phyloP scores from a whole-genome alignment of 371 early-diverging fungal species.

The Rhizopus microsporus region DNA sequence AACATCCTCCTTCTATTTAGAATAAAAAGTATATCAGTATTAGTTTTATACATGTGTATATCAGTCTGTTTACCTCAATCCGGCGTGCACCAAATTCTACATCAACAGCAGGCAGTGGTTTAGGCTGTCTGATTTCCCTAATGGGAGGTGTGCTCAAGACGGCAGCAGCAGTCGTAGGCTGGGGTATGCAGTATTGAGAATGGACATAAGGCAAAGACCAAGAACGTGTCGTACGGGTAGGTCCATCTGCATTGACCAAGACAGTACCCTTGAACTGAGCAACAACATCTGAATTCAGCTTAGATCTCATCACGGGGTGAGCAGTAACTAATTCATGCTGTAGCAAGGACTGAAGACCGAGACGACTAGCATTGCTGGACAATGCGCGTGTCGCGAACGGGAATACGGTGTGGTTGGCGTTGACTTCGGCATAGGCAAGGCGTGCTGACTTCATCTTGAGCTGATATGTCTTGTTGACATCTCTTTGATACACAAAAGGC shows the following conservation, averaged over 20 bases:
- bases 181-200: conserved; percentile 64
- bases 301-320: conserved; percentile 74
- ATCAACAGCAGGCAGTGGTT: conserved; percentile 21
- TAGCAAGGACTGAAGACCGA: conserved; percentile 85
- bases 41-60: conserved; percentile 16
- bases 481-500: conserved; percentile 84
- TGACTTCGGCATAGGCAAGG: conserved; percentile 71
- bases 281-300: conserved; percentile 57
- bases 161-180: conserved; percentile 41
- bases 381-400: conserved; percentile 79
- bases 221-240: conserved; percentile 67
- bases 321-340: conserved; percentile 75
- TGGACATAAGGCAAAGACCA: conserved; percentile 71
- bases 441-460: conserved; percentile 89
- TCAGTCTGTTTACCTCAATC: conserved; percentile 27
- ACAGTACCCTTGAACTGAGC: conserved; percentile 91
- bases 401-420: conserved; percentile 74
- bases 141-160: conserved; percentile 44
- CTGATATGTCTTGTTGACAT: conserved; percentile 75
- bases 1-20: conserved; percentile 32
- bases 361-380: conserved; percentile 78
- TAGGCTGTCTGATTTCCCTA: conserved; percentile 39
- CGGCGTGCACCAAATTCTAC: conserved; percentile 44
- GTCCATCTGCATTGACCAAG: conserved; percentile 74
- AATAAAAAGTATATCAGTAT: conserved; percentile 1